phyloP scores from a whole-genome alignment of 495 filamentous ascomycete species.

The Neohortaea acidophila region DNA sequence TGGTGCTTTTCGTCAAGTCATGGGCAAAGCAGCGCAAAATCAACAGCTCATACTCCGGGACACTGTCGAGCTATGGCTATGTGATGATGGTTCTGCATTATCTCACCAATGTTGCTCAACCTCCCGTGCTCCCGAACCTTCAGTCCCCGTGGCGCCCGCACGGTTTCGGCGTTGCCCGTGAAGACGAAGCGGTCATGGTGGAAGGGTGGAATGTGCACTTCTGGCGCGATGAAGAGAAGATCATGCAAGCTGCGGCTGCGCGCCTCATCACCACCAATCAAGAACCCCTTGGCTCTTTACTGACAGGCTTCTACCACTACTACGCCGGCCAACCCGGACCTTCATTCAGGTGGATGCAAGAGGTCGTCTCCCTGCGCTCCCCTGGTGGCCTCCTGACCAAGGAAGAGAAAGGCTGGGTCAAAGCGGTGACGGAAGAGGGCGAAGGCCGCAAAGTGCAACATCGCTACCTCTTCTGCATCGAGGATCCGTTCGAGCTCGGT shows the following conservation, averaged over 20 bases:
- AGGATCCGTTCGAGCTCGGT: slow-evolving; percentile 71
- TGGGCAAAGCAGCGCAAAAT: slow-evolving; percentile 72
- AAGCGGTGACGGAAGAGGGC: slow-evolving; percentile 41
- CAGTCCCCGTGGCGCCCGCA: slow-evolving; percentile 33
- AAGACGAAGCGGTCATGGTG: slow-evolving; percentile 25
- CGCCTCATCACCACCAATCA: slow-evolving; percentile 43
- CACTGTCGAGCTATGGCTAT: slow-evolving; percentile 72
- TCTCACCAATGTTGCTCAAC: slow-evolving; percentile 58
- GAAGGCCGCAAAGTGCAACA: slow-evolving; percentile 48
- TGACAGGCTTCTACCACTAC: slow-evolving; percentile 71
- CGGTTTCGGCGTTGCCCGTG: slow-evolving; percentile 22
- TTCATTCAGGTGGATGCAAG: slow-evolving; percentile 51
- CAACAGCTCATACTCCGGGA: slow-evolving; percentile 68
- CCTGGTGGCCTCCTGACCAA: slow-evolving; percentile 52
- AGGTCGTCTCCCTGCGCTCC: slow-evolving; percentile 58
- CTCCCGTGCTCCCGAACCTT: slow-evolving; percentile 67
- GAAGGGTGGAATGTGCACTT: slow-evolving; percentile 49
- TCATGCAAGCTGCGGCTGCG: slow-evolving; percentile 34
- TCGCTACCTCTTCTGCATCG: slow-evolving; percentile 72
- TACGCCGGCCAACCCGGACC: slow-evolving; percentile 38
- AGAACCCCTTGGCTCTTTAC: slow-evolving; percentile 45
- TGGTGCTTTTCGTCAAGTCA: slow-evolving; percentile 67
- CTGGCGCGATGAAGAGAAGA: slow-evolving; percentile 51
- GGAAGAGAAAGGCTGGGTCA: slow-evolving; percentile 59
- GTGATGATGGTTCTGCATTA: slow-evolving; percentile 91